Evolutionary conservation across 179 eudicot species (phyloP), one percentile per base, ranked within the genome.

Genomic region (Dionaea muscipula): DNA sequence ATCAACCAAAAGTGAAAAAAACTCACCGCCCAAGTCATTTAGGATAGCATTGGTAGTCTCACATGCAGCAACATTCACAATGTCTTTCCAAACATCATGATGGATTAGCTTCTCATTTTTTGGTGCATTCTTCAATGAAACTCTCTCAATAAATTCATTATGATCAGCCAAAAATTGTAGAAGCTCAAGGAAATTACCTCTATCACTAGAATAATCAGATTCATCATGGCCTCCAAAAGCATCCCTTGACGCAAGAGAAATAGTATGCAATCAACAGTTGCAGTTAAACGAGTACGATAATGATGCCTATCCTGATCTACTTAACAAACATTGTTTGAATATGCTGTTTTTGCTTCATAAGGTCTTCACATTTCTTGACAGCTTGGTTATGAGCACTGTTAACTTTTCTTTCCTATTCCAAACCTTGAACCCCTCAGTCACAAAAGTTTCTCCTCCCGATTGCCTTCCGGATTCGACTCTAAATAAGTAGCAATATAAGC

Each of bases 201-300:
- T 19, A n/a, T 21, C 10, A 10, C 26, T 33, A 2, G 33, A 39
- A 25, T 16, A n/a, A 3, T 39, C 36, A 6, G 31, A 11, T 18
- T 55, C 36, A 55, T 55, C 49, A 19, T 46, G 23, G 10, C 47
- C 59, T 14, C 47, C 46, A 55, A 55, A 55, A 21, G 33, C 23
- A 40, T 1, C 33, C 49, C 35, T 39, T 41, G 49, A 12, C 4
- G 48, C 2, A 41, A 26, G 23, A 55, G 21, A 12, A 18, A 54
- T 54, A 26, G 25, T 6, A 24, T 25, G 31, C 33, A 24, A 7
- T 40, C 59, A 2, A 55, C 20, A 2, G 26, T 7, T 36, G 46
- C 46, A 37, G 10, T 54, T 14, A 54, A 37, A 20, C 49, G 16
- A 39, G 23, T 55, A 16, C 24, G 23, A 41, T 39, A 40, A 13